A percentile compares a stretch with the other conserved stretches of the same genome.
These are phyloP conservation scores for Micractinium conductrix DNA, from an alignment of 139 green algal species.

Conservation along the genomic window DNA sequence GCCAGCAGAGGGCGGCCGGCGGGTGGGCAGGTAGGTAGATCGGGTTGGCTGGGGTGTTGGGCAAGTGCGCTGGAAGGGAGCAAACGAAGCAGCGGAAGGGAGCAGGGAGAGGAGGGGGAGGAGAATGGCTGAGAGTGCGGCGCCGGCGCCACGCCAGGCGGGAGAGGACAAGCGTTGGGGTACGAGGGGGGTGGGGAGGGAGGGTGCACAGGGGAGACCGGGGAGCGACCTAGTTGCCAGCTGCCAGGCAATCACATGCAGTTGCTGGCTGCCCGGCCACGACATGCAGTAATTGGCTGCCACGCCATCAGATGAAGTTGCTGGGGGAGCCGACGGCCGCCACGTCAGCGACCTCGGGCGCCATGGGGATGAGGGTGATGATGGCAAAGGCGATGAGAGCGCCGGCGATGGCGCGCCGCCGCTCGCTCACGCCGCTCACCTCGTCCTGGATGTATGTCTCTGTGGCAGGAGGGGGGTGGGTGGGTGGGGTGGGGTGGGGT, in stretches of 20 bases:
- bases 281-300: too few relatives aligned
- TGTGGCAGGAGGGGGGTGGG: neutral
- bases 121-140: neutral
- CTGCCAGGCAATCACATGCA: too few relatives aligned
- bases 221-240: too few relatives aligned
- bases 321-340: conserved; percentile 8
- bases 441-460: conserved; percentile 81
- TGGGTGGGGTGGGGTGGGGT: too few relatives aligned
- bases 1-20: too few relatives aligned
- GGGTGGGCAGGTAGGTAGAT: too few relatives aligned
- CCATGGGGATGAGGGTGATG: conserved; percentile 77
- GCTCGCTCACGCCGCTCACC: conserved; percentile 53
- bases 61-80: neutral
- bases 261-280: too few relatives aligned
- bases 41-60: neutral
- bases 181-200: too few relatives aligned
- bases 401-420: conserved; percentile 48
- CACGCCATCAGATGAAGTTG: conserved; percentile 33
- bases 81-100: neutral
- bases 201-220: too few relatives aligned
- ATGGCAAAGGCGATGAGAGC: conserved; percentile 64
- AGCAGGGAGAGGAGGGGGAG: neutral
- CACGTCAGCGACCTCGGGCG: conserved; percentile 60
- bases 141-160: too few relatives aligned
- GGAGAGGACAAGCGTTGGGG: too few relatives aligned